Conservation (phyloP, 768 basidiomycete species). For the Russula abietina region DNA sequence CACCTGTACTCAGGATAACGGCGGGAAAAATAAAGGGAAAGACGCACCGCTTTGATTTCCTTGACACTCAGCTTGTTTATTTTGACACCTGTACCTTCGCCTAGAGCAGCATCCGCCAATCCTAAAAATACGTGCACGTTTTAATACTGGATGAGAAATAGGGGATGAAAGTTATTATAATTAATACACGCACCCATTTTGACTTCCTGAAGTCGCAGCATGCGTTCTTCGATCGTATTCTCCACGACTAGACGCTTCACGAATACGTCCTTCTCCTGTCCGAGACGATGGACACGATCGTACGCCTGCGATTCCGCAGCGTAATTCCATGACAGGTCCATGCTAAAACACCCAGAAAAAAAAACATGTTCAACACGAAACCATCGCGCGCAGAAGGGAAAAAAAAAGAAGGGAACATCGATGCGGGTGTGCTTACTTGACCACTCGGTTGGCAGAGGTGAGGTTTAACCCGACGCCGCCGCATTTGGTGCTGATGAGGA, state of each 20-base stretch:
- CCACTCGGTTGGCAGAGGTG: constrained; percentile 60
- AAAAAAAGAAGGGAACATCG: neutral
- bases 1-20: neutral
- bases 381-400: neutral
- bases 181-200: constrained; percentile 47
- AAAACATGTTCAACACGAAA: neutral
- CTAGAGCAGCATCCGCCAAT: constrained; percentile 62
- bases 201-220: constrained; percentile 63
- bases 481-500: constrained; percentile 62
- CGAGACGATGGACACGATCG: constrained; percentile 57
- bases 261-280: constrained; percentile 62
- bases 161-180: neutral
- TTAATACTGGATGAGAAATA: neutral
- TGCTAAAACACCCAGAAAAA: constrained; percentile 41
- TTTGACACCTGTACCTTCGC: constrained; percentile 58
- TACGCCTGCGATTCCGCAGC: constrained; percentile 65
- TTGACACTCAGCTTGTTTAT: constrained; percentile 62
- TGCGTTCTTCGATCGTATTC: constrained; percentile 71
- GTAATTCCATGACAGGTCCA: constrained; percentile 72
- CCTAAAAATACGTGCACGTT: constrained; percentile 33
- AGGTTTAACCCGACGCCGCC: constrained; percentile 67
- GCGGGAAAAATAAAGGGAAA: neutral
- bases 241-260: constrained; percentile 62
- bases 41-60: constrained; percentile 56
- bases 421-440: constrained; percentile 43